phyloP scores from a whole-genome alignment of 768 basidiomycete genomes.

The Asterophora parasitica region DNA sequence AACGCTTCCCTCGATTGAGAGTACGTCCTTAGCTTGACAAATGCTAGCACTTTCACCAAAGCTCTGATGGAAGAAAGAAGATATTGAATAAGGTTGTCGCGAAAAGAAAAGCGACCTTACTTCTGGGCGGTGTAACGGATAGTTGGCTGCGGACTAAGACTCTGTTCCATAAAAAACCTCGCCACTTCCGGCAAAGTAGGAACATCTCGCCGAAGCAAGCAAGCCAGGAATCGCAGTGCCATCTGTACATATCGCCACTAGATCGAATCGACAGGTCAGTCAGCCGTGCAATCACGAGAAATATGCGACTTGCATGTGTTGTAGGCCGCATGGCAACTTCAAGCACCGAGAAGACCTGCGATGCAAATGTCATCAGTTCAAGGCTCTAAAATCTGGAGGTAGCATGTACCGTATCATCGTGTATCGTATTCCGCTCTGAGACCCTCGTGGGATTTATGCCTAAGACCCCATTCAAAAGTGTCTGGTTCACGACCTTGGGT shows the following conservation, averaged over 20 bases:
- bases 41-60: slow-evolving; percentile 58
- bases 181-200: slow-evolving; percentile 48
- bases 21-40: slow-evolving; percentile 75
- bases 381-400: not conserved
- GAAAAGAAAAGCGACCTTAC: slow-evolving; percentile 28
- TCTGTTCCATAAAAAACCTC: slow-evolving; percentile 60
- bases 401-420: slow-evolving; percentile 44
- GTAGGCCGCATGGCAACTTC: slow-evolving; percentile 53
- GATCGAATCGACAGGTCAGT: slow-evolving; percentile 1
- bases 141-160: slow-evolving; percentile 65
- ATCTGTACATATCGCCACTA: slow-evolving; percentile 84
- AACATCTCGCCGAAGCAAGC: slow-evolving; percentile 61
- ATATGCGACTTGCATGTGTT: slow-evolving; percentile 58
- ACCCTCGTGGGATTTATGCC: slow-evolving; percentile 38
- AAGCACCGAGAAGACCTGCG: slow-evolving; percentile 56
- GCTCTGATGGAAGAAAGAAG: slow-evolving; percentile 37
- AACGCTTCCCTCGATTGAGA: slow-evolving; percentile 57
- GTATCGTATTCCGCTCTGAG: slow-evolving; percentile 39
- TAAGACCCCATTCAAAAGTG: slow-evolving; percentile 39
- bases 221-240: slow-evolving; percentile 55
- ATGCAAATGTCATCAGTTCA: slow-evolving; percentile 10
- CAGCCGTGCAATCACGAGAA: not conserved
- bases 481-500: slow-evolving; percentile 32
- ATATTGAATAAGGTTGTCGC: slow-evolving; percentile 1
- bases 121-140: slow-evolving; percentile 62